Conservation (phyloP, 495 filamentous ascomycete genomes). For the Hypoxylon intermedium region DNA sequence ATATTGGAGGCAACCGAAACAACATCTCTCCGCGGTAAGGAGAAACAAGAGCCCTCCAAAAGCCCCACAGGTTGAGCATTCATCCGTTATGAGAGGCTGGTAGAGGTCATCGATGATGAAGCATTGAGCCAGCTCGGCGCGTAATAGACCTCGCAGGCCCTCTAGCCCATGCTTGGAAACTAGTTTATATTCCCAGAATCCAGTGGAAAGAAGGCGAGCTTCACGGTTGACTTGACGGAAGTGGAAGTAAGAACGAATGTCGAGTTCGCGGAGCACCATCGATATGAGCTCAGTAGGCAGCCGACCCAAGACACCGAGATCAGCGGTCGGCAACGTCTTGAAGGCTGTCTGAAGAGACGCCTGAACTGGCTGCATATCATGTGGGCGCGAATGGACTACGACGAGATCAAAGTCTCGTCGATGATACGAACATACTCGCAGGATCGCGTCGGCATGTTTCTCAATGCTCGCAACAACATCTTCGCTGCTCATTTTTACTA, state of each 20-base stretch:
- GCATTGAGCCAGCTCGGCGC: constrained; percentile 3
- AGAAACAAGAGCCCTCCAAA: constrained; percentile 16
- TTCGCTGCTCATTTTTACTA: constrained; percentile 9
- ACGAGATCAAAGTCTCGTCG: constrained; percentile 13
- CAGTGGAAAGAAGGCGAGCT: constrained; percentile 4
- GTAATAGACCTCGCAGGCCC: constrained; percentile 15
- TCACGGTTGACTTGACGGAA: constrained; percentile 12
- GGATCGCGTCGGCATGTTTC: constrained; percentile 1
- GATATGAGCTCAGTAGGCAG: constrained; percentile 12
- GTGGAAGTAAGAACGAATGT: not conserved
- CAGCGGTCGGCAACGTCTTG: constrained; percentile 15
- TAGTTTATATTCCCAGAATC: constrained; percentile 3
- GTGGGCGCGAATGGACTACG: constrained; percentile 9
- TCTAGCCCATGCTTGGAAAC: constrained; percentile 10
- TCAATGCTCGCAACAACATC: constrained; percentile 5
- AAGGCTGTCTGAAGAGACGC: constrained; percentile 17
- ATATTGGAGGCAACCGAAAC: constrained; percentile 9
- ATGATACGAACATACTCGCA: constrained; percentile 17
- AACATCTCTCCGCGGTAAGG: constrained; percentile 13
- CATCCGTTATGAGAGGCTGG: constrained; percentile 11
- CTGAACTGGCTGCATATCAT: constrained; percentile 12
- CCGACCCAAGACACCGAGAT: constrained; percentile 10
- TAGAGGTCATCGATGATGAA: constrained; percentile 14
- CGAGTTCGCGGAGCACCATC: constrained; percentile 9
- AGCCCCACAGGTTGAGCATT: constrained; percentile 6